Percentiles rank a stretch among this genome's conserved stretches.
Evolutionary conservation across 2,329 filamentous ascomycete species (phyloP).

Genomic region (Colletotrichum falcatum): DNA sequence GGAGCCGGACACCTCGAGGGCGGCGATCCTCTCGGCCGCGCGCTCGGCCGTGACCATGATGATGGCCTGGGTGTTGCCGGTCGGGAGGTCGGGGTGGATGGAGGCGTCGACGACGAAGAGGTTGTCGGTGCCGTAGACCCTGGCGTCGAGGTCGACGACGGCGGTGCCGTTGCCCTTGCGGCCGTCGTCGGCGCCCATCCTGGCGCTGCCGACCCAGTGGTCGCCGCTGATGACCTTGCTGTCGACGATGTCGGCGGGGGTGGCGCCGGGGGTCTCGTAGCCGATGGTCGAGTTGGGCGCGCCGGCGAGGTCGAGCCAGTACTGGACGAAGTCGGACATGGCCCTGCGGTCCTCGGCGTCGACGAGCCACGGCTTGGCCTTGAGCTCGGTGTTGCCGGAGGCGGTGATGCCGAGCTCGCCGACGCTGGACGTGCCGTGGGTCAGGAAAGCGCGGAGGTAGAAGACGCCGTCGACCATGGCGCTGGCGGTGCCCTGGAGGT

Average conservation of each 20-base stretch:
- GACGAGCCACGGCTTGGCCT: constrained; percentile 43
- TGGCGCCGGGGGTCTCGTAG: constrained; percentile 33
- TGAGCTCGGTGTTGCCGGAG: constrained; percentile 44
- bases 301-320: constrained; percentile 37
- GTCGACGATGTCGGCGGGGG: constrained; percentile 32
- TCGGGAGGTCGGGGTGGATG: constrained; percentile 64
- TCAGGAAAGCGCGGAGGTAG: constrained; percentile 44
- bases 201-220: constrained; percentile 41
- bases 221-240: constrained; percentile 35
- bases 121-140: constrained; percentile 71
- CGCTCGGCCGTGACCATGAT: constrained; percentile 41
- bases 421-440: constrained; percentile 44
- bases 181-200: constrained; percentile 61
- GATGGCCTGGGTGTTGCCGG: constrained; percentile 42
- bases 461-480: constrained; percentile 39
- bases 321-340: constrained; percentile 37
- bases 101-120: constrained; percentile 71
- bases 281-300: constrained; percentile 35
- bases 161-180: constrained; percentile 55
- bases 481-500: constrained; percentile 45
- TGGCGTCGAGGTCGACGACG: constrained; percentile 68
- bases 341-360: constrained; percentile 43
- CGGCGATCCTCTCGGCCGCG: constrained; percentile 40
- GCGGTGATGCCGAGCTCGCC: constrained; percentile 44
- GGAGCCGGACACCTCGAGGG: constrained; percentile 22